phyloP scores from a whole-genome alignment of 2,329 filamentous ascomycete genomes.

The Talaromyces verruculosus region DNA sequence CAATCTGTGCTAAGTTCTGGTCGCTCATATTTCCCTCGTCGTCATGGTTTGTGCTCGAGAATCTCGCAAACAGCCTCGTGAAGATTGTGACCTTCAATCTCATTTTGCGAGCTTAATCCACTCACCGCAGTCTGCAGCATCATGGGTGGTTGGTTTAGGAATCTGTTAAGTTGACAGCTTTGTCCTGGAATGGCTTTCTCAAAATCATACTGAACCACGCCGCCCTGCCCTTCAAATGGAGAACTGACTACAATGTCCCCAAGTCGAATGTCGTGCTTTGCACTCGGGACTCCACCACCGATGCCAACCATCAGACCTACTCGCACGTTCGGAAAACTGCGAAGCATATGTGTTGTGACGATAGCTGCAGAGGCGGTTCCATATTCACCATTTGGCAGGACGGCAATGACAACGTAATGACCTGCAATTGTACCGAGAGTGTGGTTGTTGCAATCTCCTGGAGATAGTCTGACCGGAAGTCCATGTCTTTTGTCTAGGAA shows the following conservation, averaged over 20 bases:
- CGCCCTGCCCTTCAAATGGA: slow-evolving; percentile 20
- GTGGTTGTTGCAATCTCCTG: slow-evolving; percentile 33
- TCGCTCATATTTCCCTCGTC: slow-evolving; percentile 16
- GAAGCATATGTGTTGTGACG: slow-evolving; percentile 34
- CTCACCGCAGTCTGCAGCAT: slow-evolving; percentile 20
- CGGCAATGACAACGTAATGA: slow-evolving; percentile 35
- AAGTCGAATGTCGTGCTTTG: slow-evolving; percentile 32
- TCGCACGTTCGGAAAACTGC: slow-evolving; percentile 32
- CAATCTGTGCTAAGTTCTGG: slow-evolving; percentile 14
- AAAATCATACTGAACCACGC: slow-evolving; percentile 27
- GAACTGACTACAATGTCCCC: slow-evolving; percentile 29
- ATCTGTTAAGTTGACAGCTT: slow-evolving; percentile 23
- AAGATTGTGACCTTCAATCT: slow-evolving; percentile 33
- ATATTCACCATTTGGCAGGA: slow-evolving; percentile 33
- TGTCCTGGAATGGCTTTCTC: slow-evolving; percentile 25
- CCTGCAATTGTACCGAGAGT: slow-evolving; percentile 30
- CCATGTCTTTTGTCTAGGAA: slow-evolving; percentile 46
- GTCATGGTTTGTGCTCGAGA: slow-evolving; percentile 22
- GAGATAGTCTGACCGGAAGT: slow-evolving; percentile 20
- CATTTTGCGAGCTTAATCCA: slow-evolving; percentile 20
- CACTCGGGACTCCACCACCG: slow-evolving; percentile 34
- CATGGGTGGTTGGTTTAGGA: slow-evolving; percentile 26
- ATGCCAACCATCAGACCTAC: slow-evolving; percentile 50
- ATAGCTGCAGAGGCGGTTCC: slow-evolving; percentile 34
- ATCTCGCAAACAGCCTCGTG: slow-evolving; percentile 42